Conservation (phyloP, 176 grass and related monocot species). For the Rhynchospora breviuscula region DNA sequence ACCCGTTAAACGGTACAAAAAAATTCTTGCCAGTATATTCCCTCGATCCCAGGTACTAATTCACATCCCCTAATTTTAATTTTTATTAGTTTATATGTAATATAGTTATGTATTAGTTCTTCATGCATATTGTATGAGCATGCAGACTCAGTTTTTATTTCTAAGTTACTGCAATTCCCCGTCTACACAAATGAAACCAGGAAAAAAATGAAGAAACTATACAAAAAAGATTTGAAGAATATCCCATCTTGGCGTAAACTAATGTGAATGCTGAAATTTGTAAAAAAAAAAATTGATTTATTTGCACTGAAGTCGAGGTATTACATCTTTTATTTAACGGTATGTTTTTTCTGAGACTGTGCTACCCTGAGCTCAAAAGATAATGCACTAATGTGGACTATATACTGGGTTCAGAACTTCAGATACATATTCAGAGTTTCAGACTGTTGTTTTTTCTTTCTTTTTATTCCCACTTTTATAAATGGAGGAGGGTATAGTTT, state of each 20-base stretch:
- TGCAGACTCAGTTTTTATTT: background rate
- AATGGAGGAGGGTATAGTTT: background rate
- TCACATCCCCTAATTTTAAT: background rate
- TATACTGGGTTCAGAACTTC: background rate
- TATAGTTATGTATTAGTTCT: background rate
- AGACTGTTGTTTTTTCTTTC: background rate
- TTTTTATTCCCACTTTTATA: background rate
- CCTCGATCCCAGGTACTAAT: constrained; percentile 46
- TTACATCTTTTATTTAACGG: background rate
- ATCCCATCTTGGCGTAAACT: background rate
- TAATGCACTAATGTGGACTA: background rate
- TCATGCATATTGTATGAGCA: background rate
- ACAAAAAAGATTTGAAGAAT: background rate
- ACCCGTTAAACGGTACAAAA: constrained; percentile 95
- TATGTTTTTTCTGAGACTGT: background rate
- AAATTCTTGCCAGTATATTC: constrained; percentile 67
- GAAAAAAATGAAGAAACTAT: background rate
- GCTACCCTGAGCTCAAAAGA: background rate
- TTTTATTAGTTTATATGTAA: background rate
- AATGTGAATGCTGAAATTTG: background rate
- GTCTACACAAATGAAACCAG: background rate
- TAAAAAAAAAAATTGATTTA: background rate
- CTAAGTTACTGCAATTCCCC: background rate
- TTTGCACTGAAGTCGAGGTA: background rate
- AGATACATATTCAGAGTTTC: background rate